Conservation (phyloP, 176 grass and related monocot genomes). For the Zizania latifolia region DNA sequence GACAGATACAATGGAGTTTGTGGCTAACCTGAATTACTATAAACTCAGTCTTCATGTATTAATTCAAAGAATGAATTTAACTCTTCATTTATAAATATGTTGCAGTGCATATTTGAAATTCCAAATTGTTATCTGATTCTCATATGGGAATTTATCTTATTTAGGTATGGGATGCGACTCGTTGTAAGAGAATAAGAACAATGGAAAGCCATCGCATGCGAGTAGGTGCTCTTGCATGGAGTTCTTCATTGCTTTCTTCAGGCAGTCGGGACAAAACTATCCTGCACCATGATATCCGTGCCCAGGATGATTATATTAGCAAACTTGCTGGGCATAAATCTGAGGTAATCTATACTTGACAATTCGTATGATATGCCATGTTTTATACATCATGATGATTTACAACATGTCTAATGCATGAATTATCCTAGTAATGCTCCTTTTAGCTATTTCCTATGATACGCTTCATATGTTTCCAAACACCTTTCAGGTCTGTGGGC, state of each 20-base stretch:
- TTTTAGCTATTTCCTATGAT: background rate
- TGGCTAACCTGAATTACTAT: background rate
- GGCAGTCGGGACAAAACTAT: slow-evolving; percentile 89
- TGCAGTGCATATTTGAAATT: background rate
- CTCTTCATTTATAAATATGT: background rate
- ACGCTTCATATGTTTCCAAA: background rate
- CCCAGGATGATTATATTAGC: slow-evolving; percentile 83
- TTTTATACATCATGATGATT: background rate
- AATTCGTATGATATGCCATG: background rate
- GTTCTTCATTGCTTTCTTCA: slow-evolving; percentile 84
- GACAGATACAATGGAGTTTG: background rate
- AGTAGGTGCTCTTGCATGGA: slow-evolving; percentile 95
- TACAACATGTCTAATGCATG: background rate
- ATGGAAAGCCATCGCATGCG: slow-evolving; percentile 85
- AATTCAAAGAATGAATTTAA: background rate
- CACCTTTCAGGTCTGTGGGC: slow-evolving; percentile 67
- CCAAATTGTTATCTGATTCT: slow-evolving; percentile 1
- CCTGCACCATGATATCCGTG: slow-evolving; percentile 83
- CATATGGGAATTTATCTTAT: slow-evolving; percentile 29
- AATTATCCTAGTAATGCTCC: background rate
- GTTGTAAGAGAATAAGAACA: slow-evolving; percentile 75
- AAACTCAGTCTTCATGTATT: background rate
- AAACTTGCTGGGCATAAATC: slow-evolving; percentile 96
- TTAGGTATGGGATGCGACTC: slow-evolving; percentile 91
- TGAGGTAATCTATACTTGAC: slow-evolving; percentile 47